Percentiles rank a stretch among this genome's conserved stretches.
Conservation (phyloP, 306 rosid species). For the Sphenostylis stenocarpa region DNA sequence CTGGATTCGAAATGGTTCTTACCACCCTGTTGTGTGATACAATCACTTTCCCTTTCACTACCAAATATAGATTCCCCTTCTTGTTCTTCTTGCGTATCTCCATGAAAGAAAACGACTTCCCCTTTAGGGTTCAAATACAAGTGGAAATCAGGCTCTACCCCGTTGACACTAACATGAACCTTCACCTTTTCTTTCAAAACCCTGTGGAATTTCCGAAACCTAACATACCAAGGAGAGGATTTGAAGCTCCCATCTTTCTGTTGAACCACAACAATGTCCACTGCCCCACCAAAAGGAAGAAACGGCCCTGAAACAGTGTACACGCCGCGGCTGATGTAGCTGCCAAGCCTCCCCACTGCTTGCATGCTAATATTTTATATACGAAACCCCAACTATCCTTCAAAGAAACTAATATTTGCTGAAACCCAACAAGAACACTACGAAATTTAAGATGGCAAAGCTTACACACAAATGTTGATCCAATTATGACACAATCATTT, state of each 20-base stretch:
- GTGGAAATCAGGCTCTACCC: constrained; percentile 62
- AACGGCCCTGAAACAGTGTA: constrained; percentile 75
- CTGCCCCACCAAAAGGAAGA: constrained; percentile 92
- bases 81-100: constrained; percentile 37
- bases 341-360: constrained; percentile 78
- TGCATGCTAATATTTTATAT: constrained; percentile 41
- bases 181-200: constrained; percentile 61
- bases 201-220: constrained; percentile 85
- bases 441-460: background rate
- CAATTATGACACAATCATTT: background rate
- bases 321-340: constrained; percentile 67
- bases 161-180: constrained; percentile 80
- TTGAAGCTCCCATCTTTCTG: constrained; percentile 89
- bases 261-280: constrained; percentile 84
- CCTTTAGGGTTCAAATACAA: constrained; percentile 84
- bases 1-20: constrained; percentile 42
- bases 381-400: background rate
- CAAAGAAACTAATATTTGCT: background rate
- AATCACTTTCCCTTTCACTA: constrained; percentile 48
- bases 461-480: constrained; percentile 40
- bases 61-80: constrained; percentile 43
- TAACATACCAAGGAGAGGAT: constrained; percentile 90
- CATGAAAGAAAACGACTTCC: constrained; percentile 76
- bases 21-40: constrained; percentile 30
- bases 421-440: too few species aligned